Evolutionary conservation across 192 early-diverging fungal genomes (phyloP), one percentile per base, ranked within the genome.

Genomic region (Coemansia sp.): DNA sequence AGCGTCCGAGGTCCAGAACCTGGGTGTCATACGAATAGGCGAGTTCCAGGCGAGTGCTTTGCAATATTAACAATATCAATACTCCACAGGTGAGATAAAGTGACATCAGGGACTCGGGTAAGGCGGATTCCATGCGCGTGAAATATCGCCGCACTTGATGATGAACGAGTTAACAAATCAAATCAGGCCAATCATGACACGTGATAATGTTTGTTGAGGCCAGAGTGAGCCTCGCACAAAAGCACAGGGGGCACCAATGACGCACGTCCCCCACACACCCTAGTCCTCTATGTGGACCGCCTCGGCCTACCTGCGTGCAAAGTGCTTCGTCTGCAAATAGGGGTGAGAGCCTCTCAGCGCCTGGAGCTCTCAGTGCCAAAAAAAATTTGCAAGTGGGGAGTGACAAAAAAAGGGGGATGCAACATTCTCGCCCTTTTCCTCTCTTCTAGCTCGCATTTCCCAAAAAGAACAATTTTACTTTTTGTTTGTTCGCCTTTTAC

Each of bases 1-100:
- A 6, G 66, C 59, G 75, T 82, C 80, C 10, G 80, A 64, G 31
- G 80, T 74, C 80, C 80, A 82, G 54, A 74, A 82, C 54, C 68
- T 68, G 24, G 79, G 79, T 74, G 73, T 81, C 14, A 39, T 39
- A 50, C 11, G 41, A 17, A 50, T 51, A 21, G 9, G 46, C 0
- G 46, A 21, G 51, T 31, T 53, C 51, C 11, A 31, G 51, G 11
- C 46, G 40, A 4, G 17, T 3, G 19, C 45, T 19, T 6, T 27
- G 54, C 31, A 34, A n/a, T 34, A 56, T n/a, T 1, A 16, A 33
- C 53, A 16, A 34, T 56, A 33, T 16, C 10, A 35, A 16, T 17
- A 8, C 16, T 31, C 14, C 0, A 34, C 21, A 21, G 48, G 19
- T 1, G 21, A 27, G 24, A 14, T 17, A 14, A 56, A 56, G 54